Percentiles rank a stretch among this genome's conserved stretches.
These are phyloP conservation scores for Endocalyx cinctus DNA, from an alignment of 2,329 filamentous ascomycete genomes.

Conservation along the genomic window DNA sequence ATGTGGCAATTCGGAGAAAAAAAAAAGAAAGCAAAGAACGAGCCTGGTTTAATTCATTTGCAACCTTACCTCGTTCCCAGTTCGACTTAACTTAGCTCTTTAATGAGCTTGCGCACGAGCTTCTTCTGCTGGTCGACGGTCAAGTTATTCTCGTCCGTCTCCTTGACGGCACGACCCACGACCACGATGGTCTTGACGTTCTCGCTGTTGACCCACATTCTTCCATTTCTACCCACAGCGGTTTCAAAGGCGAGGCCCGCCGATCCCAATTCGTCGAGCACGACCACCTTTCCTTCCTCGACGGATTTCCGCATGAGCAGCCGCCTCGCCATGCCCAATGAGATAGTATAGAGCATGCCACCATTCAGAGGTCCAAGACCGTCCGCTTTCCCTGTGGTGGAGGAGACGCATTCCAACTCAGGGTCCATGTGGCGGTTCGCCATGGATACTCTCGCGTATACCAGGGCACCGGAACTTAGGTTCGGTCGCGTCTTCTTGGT, in stretches of 20 bases:
- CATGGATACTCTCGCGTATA: conserved; percentile 80
- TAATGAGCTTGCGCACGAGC: conserved; percentile 62
- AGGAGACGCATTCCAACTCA: conserved; percentile 85
- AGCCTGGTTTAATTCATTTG: too few relatives aligned
- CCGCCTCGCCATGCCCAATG: conserved; percentile 74
- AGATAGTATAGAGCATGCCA: conserved; percentile 83
- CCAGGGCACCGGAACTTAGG: conserved; percentile 68
- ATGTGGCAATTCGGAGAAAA: too few relatives aligned
- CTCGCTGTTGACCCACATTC: conserved; percentile 84
- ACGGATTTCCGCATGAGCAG: conserved; percentile 62
- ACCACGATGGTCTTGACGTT: conserved; percentile 67
- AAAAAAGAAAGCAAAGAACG: too few relatives aligned
- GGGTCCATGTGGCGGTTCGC: conserved; percentile 81
- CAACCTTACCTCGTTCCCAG: too few relatives aligned
- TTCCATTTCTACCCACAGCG: conserved; percentile 87
- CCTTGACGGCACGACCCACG: conserved; percentile 72
- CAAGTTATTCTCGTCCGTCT: conserved; percentile 67
- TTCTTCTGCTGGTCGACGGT: conserved; percentile 65
- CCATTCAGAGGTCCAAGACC: conserved; percentile 78
- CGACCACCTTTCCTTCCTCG: conserved; percentile 60
- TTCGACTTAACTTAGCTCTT: conserved; percentile 49
- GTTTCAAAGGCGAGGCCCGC: conserved; percentile 86
- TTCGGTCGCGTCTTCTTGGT: conserved; percentile 87
- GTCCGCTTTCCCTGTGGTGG: conserved; percentile 81
- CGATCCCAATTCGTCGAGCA: conserved; percentile 73